Conservation (phyloP, 768 basidiomycete species). For the Tephrocybe sp. region DNA sequence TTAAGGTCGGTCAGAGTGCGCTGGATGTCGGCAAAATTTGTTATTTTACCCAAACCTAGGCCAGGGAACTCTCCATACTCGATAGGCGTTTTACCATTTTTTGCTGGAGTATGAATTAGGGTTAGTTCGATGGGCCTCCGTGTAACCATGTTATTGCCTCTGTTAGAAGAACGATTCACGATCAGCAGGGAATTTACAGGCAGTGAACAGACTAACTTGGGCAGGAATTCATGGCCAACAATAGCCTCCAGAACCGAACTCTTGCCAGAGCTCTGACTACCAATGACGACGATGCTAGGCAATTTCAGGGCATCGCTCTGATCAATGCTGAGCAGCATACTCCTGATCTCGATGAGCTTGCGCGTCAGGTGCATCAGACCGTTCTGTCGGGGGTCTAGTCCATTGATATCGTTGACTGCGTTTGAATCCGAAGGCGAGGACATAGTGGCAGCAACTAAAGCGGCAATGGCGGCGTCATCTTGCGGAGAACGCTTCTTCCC, state of each 20-base stretch:
- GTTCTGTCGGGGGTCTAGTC: constrained; percentile 58
- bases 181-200: constrained; percentile 4
- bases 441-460: constrained; percentile 75
- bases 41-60: constrained; percentile 85
- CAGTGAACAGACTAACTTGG: constrained; percentile 68
- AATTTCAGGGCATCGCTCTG: constrained; percentile 93
- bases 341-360: constrained; percentile 95
- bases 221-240: constrained; percentile 96
- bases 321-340: constrained; percentile 93
- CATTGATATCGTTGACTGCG: constrained; percentile 31
- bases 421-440: constrained; percentile 72
- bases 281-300: constrained; percentile 97
- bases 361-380: constrained; percentile 91
- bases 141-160: constrained; percentile 99
- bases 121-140: constrained; percentile 98
- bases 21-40: constrained; percentile 91
- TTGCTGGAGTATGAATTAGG: constrained; percentile 84
- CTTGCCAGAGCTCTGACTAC: constrained; percentile 98
- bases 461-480: constrained; percentile 67
- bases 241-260: constrained; percentile 97
- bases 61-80: constrained; percentile 97
- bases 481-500: constrained; percentile 51
- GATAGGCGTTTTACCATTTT: constrained; percentile 49
- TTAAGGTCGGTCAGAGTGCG: constrained; percentile 93
- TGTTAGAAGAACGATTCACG: constrained; percentile 28